Evolutionary conservation across 108 stramenopile species (phyloP), one percentile per base, ranked within the genome.

Genomic region (Discostella stelligeroides): DNA sequence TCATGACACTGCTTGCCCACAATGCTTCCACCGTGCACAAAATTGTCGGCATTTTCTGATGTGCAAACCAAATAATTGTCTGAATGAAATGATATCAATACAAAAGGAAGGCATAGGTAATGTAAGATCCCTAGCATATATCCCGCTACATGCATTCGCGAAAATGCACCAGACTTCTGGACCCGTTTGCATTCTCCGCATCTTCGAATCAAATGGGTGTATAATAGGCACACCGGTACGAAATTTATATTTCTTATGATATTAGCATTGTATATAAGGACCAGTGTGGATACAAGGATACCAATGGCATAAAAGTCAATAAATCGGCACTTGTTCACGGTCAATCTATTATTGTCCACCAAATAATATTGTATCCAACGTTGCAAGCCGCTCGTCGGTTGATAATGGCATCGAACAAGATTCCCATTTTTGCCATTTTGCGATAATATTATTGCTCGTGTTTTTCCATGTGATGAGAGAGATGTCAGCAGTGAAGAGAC

Each of bases 61-160:
- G 42, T 54, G 29, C 73, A 58, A 0, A 34, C 37, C 38, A 20
- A 58, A 21, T 27, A 15, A 45, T 24, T 30, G 6, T 0, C 27
- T n/a, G n/a, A n/a, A 40, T 27, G 46, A 47, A 17, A 17, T 49
- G 63, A 63, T 25, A 78, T 42, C 65, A 91, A 85, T 9, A 86
- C 78, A 17, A 88, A 70, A n/a, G 90, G 90, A 15, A 91, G 68
- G 48, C 75, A 80, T 12, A 80, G 17, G 60, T 91, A 91, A 58
- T 91, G 86, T 9, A 84, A 51, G 8, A 88, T 48, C 4, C 90
- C 90, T 17, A 87, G 25, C 1, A 85, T 30, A 70, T 87, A 91
- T 47, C 87, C 90, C n/a, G 80, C 85, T 18, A 91, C 1, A 72
- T 91, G 85, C 90, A 91, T 91, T 47, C 46, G 55, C 56, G 88